Evolutionary conservation across 2,329 filamentous ascomycete species (phyloP).

Genomic region (Fusarium tjaetaba): DNA sequence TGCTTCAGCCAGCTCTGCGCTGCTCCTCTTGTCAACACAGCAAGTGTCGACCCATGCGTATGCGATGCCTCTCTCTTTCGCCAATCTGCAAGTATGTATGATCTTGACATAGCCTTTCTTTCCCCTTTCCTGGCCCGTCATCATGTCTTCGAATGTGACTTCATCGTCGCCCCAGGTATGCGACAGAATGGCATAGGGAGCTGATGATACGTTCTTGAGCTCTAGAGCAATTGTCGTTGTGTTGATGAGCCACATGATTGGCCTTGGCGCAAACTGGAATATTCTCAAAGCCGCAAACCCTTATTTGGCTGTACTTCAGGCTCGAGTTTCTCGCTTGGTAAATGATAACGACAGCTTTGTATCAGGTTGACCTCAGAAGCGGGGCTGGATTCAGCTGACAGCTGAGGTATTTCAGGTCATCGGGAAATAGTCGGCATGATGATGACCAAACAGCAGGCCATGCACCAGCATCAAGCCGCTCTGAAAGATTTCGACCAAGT

Average conservation of each 20-base stretch:
- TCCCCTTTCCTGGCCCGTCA: rapidly evolving
- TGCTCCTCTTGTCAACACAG: conserved; percentile 5
- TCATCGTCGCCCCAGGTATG: neutral
- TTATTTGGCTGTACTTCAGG: neutral
- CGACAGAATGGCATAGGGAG: neutral
- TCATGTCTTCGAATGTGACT: conserved; percentile 1
- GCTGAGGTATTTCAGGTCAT: neutral
- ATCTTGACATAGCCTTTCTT: neutral
- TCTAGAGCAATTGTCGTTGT: neutral
- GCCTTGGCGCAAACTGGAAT: rapidly evolving
- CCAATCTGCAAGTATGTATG: neutral
- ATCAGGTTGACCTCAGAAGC: neutral
- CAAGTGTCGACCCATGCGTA: conserved; percentile 9
- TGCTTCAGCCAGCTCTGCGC: neutral
- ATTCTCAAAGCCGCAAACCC: neutral
- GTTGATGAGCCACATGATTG: neutral
- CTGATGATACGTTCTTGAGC: neutral
- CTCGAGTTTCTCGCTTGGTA: neutral
- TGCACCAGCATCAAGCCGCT: no score
- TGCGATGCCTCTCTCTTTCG: neutral
- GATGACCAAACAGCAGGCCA: neutral
- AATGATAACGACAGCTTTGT: rapidly evolving
- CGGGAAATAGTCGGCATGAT: neutral
- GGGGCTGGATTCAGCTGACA: neutral
- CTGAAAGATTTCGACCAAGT: rapidly evolving